Conservation (phyloP, 1,139 yeast species). For the Pichia sp. region DNA sequence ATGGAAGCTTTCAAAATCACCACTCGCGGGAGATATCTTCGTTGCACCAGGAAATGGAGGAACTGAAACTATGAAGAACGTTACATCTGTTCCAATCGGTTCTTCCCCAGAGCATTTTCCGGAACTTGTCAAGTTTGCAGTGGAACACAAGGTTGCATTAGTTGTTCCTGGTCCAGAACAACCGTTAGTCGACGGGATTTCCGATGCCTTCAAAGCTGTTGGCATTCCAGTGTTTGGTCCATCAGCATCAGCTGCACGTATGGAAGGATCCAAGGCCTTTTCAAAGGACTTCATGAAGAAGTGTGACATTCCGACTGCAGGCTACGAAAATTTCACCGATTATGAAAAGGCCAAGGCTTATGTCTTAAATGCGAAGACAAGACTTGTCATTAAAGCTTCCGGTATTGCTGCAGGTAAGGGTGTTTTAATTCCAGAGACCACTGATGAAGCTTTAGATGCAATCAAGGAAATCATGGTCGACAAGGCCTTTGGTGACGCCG, state of each 20-base stretch:
- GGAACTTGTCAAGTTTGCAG: slow-evolving; percentile 61
- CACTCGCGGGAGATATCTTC: slow-evolving; percentile 62
- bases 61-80: slow-evolving; percentile 55
- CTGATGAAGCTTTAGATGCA: slow-evolving; percentile 81
- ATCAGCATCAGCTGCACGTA: slow-evolving; percentile 76
- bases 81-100: slow-evolving; percentile 65
- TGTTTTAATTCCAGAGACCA: slow-evolving; percentile 82
- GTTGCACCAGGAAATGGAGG: slow-evolving; percentile 99
- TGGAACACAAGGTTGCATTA: slow-evolving; percentile 59
- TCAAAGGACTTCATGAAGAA: slow-evolving; percentile 91
- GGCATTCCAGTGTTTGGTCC: slow-evolving; percentile 99
- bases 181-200: slow-evolving; percentile 91
- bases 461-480: slow-evolving; percentile 86
- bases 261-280: slow-evolving; percentile 97
- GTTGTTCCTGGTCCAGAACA: slow-evolving; percentile 99
- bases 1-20: slow-evolving; percentile 84
- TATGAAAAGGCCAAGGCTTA: slow-evolving; percentile 72
- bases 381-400: slow-evolving; percentile 91
- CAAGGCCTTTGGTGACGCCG: slow-evolving; percentile 87
- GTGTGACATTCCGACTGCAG: slow-evolving; percentile 92
- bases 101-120: slow-evolving; percentile 58
- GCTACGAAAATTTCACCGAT: slow-evolving; percentile 72
- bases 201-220: slow-evolving; percentile 60
- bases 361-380: slow-evolving; percentile 60
- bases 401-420: slow-evolving; percentile 99